phyloP scores from a whole-genome alignment of 2,329 filamentous ascomycete genomes.

The Hypoxylon sp. region DNA sequence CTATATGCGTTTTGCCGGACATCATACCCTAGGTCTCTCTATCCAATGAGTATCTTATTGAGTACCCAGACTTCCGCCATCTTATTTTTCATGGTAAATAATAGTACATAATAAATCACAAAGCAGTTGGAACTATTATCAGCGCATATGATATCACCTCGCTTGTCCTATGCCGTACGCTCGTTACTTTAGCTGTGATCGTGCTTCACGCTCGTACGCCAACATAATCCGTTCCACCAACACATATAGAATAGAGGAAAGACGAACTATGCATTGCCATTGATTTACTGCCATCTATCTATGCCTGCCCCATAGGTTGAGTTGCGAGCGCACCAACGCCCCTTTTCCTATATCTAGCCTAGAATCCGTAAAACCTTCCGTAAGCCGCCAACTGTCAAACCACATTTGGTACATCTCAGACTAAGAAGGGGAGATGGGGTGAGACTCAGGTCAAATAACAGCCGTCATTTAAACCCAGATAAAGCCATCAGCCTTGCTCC shows the following conservation, averaged over 20 bases:
- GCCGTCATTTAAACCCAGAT: neutral
- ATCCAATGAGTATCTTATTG: neutral
- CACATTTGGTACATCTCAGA: neutral
- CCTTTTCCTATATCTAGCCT: neutral
- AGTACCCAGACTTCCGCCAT: neutral
- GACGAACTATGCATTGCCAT: neutral
- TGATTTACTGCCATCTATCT: neutral
- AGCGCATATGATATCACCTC: too few species aligned
- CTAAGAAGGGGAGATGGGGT: neutral
- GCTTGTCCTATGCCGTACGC: too few species aligned
- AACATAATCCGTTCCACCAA: neutral
- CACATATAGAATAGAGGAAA: neutral
- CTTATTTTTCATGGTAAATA: neutral
- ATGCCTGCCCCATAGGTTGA: neutral
- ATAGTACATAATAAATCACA: neutral
- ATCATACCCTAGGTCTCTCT: neutral
- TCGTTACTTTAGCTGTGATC: neutral
- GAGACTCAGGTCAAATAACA: neutral
- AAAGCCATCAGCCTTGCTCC: neutral
- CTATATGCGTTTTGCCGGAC: neutral
- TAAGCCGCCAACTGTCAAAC: constrained; percentile 3
- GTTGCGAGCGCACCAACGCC: neutral
- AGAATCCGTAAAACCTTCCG: neutral
- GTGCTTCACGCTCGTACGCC: neutral
- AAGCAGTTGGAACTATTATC: neutral